A percentile compares a stretch with the other conserved stretches of the same genome.
phyloP scores from a whole-genome alignment of 2,329 filamentous ascomycete species.

The Karstenula rhodostoma region DNA sequence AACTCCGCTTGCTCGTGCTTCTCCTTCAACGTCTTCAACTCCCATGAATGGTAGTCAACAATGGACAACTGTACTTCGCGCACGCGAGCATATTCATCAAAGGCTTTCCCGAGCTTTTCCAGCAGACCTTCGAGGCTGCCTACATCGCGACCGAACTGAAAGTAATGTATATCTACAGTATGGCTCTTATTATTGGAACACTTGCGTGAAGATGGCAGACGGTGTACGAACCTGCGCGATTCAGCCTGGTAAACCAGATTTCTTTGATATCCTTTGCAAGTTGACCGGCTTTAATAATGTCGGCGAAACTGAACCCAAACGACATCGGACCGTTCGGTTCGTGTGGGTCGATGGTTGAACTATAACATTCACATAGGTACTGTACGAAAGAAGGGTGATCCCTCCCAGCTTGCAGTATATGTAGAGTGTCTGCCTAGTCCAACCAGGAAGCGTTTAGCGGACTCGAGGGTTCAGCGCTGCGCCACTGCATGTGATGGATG shows the following conservation, averaged over 20 bases:
- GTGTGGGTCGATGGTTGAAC: conserved; percentile 1
- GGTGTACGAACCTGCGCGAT: conserved; percentile 8
- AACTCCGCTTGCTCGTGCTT: conserved; percentile 12
- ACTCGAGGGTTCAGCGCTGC: not conserved
- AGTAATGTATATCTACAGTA: conserved; percentile 6
- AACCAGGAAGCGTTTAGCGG: not conserved
- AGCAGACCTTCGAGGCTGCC: conserved; percentile 1
- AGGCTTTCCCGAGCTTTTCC: not conserved
- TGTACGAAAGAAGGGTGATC: conserved; percentile 2
- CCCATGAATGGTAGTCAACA: conserved; percentile 6
- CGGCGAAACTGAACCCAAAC: conserved; percentile 6
- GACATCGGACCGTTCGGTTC: conserved; percentile 5
- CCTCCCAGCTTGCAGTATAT: conserved; percentile 6
- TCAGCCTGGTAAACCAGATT: conserved; percentile 10
- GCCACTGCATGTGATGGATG: not conserved
- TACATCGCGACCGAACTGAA: conserved; percentile 12
- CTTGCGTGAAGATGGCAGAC: not conserved
- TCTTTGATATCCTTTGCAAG: conserved; percentile 9
- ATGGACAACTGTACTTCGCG: conserved; percentile 9
- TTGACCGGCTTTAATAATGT: not conserved
- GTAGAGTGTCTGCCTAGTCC: conserved; percentile 1
- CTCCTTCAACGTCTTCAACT: conserved; percentile 5
- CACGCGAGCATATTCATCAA: conserved; percentile 7
- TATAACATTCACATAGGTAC: not conserved
- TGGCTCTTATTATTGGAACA: not conserved